Base-by-base conservation (phyloP, 2,329 filamentous ascomycete species). In the Monosporascus ibericus region DNA sequence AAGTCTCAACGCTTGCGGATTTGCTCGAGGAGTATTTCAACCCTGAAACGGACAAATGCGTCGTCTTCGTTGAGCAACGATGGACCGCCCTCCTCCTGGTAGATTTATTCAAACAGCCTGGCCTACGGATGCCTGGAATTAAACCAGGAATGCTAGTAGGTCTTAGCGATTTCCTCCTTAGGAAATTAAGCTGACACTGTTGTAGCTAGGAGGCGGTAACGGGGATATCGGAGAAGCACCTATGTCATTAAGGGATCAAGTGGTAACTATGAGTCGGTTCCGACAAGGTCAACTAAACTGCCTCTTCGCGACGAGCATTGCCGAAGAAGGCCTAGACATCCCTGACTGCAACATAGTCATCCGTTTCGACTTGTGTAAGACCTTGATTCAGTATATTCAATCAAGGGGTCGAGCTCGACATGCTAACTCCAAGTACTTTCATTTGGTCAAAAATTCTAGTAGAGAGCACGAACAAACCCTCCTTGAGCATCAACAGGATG, bases 301-400 rank as follows among this genome's bases (percentile, higher is more conserved):
- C 56, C 70, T 88, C 1, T 81, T 88, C 60, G 80, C 84, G 2
- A 87, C 84, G 0, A 84, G 83, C 0, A 80, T 87, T 2, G 84
- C 80, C 0, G 84, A 87, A 60, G 84, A 87, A 63, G 84, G 84
- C 0, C 76, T 87, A 14, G 84, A 87, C 59, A 80, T 87, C 47
- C 84, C 84, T 0, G 81, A 85, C 51, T 87, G 84, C 66, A 86
- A 87, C 57, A 65, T 86, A 1, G 74, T 87, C 30, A 75, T 88
- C 54, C 72, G 92, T 2, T 99, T 96, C 63, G 90, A 97, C 65
- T 79, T 95, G 2, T 96, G 91, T 69, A 78, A 80, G 11, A 96
- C 92, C 0, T 84, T 96, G 68, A 97, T 97, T 49, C 89, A 95
- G 64, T 97, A 96, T 65, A 85, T 97, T 20, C 94, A 99, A 68